Base-by-base conservation (phyloP, 1,284 basidiomycete species). In the Leccinum pachyderme region DNA sequence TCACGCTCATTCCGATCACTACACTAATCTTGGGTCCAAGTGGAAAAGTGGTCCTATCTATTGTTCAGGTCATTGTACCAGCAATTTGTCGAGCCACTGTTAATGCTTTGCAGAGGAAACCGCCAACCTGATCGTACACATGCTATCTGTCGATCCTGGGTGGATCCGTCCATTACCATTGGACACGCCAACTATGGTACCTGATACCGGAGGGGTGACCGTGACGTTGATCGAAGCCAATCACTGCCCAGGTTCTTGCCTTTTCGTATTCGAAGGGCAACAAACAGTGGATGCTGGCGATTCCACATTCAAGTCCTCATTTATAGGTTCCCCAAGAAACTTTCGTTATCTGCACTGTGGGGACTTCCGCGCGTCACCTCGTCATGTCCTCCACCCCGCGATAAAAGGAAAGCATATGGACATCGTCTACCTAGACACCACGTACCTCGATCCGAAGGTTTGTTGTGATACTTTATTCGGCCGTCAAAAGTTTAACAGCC, bases 141-240 rank as follows among this genome's bases (percentile, higher is more conserved):
- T 95, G 83, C 82, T 98, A 3, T 81, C 83, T 13, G 95, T 99
- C 4, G 88, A 95, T 64, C 79, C 79, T 31, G 84, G 89, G 73
- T 98, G 91, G 91, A 84, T 98, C 0, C 81, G 88, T 62, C 84
- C 93, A 28, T 76, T 98, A 1, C 91, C 93, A 0, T 85, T 95
- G 80, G 83, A 98, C 67, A 75, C 76, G 0, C 80, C 91, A 0
- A 87, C 83, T 3, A 72, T 81, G 13, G 80, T 99, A 47, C 93
- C 94, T 0, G 75, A 91, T 61, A 92, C 93, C 0, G 86, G 87
- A 29, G 95, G 94, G 2, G 93, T 98, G 35, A 79, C 74, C 35
- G 95, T 98, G 2, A 98, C 94, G 0, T 83, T 94, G 41, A 93
- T 99, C n/a, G 93, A 97, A 63, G 96, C 96, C 2, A 99, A 99